These are phyloP conservation scores for Neonothopanus nambi DNA, from an alignment of 1,284 basidiomycete species.

Conservation along the genomic window DNA sequence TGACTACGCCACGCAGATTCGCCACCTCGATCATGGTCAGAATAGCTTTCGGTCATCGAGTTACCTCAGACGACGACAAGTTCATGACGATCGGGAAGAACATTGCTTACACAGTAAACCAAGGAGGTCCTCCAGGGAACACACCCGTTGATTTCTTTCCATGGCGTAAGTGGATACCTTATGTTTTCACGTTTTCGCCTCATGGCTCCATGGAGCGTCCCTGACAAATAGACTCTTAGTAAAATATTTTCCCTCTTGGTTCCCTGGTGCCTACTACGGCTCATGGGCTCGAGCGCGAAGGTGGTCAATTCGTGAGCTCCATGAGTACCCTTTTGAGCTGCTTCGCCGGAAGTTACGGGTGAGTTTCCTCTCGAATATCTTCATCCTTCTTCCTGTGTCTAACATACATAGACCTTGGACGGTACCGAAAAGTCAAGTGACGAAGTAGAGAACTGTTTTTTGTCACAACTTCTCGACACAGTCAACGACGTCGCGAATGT, in stretches of 20 bases:
- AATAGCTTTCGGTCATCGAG: constrained; percentile 25
- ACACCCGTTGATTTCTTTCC: constrained; percentile 26
- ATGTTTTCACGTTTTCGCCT: not conserved
- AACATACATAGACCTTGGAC: too few species aligned
- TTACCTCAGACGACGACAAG: constrained; percentile 23
- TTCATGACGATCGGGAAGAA: constrained; percentile 20
- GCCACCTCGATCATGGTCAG: constrained; percentile 23
- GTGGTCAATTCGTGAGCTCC: constrained; percentile 7
- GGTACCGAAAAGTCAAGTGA: not conserved
- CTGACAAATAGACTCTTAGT: constrained; percentile 14
- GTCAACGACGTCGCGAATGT: not conserved
- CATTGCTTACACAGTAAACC: constrained; percentile 10
- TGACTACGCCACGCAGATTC: constrained; percentile 21
- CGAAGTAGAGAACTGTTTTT: not conserved
- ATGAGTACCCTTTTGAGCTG: constrained; percentile 13
- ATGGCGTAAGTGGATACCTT: constrained; percentile 15
- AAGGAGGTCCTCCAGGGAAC: constrained; percentile 21
- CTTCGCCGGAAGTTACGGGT: constrained; percentile 23
- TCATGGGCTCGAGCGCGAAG: constrained; percentile 12
- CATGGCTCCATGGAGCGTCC: constrained; percentile 2
- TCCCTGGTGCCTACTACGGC: constrained; percentile 27
- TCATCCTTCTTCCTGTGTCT: too few species aligned
- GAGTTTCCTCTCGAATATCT: too few species aligned
- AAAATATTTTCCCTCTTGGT: constrained; percentile 25
- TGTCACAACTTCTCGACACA: constrained; percentile 1